Evolutionary conservation across 805 yeast genomes (phyloP).

Genomic region (Schwanniomyces occidentalis): DNA sequence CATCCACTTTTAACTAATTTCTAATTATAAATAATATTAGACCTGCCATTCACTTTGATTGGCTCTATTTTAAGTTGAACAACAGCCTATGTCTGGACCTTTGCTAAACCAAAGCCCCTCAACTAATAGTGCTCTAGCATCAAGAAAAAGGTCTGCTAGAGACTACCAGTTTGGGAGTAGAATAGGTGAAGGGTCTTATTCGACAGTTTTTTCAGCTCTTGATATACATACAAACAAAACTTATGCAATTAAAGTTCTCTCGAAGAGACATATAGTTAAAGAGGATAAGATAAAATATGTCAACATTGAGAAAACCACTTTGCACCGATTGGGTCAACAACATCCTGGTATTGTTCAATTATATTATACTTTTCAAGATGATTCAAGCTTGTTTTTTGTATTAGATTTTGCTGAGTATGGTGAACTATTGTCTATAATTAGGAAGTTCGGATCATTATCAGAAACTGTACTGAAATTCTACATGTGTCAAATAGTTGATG

Average conservation of each 20-base stretch:
- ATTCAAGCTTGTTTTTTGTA: constrained; percentile 82
- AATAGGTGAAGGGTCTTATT: constrained; percentile 94
- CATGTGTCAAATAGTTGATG: constrained; percentile 85
- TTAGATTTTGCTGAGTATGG: constrained; percentile 94
- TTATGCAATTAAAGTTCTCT: constrained; percentile 88
- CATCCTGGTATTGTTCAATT: constrained; percentile 95
- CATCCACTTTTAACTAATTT: no score
- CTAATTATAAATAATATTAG: no score
- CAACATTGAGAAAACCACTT: constrained; percentile 88
- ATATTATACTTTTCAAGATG: constrained; percentile 94
- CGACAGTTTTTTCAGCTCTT: constrained; percentile 86
- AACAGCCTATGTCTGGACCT: not conserved
- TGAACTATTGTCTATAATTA: constrained; percentile 79
- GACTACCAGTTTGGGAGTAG: constrained; percentile 89
- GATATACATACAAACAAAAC: constrained; percentile 72
- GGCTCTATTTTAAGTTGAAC: not conserved
- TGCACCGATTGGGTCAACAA: constrained; percentile 77
- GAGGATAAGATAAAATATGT: constrained; percentile 96
- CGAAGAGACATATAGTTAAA: constrained; percentile 88
- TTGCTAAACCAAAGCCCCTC: not conserved
- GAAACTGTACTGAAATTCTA: constrained; percentile 78
- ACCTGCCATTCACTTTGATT: not conserved
- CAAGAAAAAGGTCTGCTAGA: constrained; percentile 55
- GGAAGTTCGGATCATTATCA: constrained; percentile 73
- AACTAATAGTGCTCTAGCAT: constrained; percentile 3